Percentiles rank a stretch among this genome's conserved stretches.
Conservation (phyloP, 768 basidiomycete species). For the Cystobasidium onofrii region DNA sequence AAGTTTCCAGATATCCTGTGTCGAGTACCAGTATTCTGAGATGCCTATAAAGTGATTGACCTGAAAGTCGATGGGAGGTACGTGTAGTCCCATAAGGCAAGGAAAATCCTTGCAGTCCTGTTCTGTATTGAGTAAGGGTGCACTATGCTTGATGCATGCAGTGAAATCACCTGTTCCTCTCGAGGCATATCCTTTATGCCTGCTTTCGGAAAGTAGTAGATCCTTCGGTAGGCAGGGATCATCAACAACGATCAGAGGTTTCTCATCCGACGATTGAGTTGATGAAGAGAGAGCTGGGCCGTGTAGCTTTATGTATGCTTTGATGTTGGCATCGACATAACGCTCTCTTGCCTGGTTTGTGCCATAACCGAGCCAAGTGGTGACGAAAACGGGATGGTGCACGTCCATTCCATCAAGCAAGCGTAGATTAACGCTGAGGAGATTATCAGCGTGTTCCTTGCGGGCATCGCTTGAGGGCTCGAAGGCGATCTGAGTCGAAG, state of each 20-base stretch:
- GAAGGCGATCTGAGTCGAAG: constrained; percentile 97
- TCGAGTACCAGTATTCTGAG: constrained; percentile 98
- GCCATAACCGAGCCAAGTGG: constrained; percentile 96
- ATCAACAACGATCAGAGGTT: constrained; percentile 49
- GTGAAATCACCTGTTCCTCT: constrained; percentile 85
- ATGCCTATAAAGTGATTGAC: constrained; percentile 92
- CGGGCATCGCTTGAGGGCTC: constrained; percentile 63
- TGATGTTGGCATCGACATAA: constrained; percentile 65
- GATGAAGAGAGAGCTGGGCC: constrained; percentile 24
- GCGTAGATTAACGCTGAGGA: constrained; percentile 72
- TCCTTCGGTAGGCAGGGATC: constrained; percentile 87
- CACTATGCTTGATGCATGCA: constrained; percentile 63
- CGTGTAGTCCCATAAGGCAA: constrained; percentile 89
- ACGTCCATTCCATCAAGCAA: constrained; percentile 78
- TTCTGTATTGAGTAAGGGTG: constrained; percentile 72
- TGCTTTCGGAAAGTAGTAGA: constrained; percentile 57
- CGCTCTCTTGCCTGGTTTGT: constrained; percentile 94
- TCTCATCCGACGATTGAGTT: constrained; percentile 20
- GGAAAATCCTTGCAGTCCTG: constrained; percentile 72
- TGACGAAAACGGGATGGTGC: constrained; percentile 86
- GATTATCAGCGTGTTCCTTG: constrained; percentile 52
- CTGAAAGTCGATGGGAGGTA: constrained; percentile 86
- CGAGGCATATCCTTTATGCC: constrained; percentile 57
- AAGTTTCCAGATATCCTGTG: constrained; percentile 80
- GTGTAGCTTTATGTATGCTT: constrained; percentile 34